phyloP scores from a whole-genome alignment of 2,329 filamentous ascomycete genomes.

The Pseudogymnoascus verrucosus region DNA sequence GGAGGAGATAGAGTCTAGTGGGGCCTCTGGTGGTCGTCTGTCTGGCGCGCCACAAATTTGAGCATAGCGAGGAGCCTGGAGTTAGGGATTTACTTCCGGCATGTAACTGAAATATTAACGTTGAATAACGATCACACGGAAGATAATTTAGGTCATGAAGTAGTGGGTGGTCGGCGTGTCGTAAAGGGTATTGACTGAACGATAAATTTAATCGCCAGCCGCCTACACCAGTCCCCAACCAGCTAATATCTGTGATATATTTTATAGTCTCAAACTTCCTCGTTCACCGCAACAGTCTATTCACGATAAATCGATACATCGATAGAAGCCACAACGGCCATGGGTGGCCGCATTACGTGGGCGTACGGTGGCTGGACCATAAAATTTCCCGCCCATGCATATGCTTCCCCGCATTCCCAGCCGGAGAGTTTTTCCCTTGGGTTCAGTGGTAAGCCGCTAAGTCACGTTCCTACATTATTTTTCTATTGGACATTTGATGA shows the following conservation, averaged over 20 bases:
- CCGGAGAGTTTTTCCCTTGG: neutral
- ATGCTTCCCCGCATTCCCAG: neutral
- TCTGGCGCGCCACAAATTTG: neutral
- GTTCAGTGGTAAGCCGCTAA: neutral
- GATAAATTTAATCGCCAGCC: neutral
- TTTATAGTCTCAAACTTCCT: neutral
- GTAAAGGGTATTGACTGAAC: neutral
- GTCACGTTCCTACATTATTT: neutral
- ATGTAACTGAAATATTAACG: conserved; percentile 4
- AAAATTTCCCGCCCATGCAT: neutral
- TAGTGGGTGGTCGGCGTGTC: neutral
- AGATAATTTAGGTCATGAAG: neutral
- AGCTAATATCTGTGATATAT: neutral
- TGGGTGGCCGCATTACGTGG: neutral
- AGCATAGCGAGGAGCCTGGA: conserved; percentile 12
- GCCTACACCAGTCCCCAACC: neutral
- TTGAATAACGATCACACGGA: neutral
- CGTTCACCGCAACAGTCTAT: neutral
- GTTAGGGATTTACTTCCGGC: conserved; percentile 1
- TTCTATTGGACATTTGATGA: neutral
- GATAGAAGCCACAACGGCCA: neutral
- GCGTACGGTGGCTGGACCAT: neutral
- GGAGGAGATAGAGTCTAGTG: conserved; percentile 12
- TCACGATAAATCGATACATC: neutral
- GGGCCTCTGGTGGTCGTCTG: neutral